A percentile compares a stretch with the other conserved stretches of the same genome.
phyloP scores from a whole-genome alignment of 2,329 filamentous ascomycete species.

The Fusarium sarcochroum region DNA sequence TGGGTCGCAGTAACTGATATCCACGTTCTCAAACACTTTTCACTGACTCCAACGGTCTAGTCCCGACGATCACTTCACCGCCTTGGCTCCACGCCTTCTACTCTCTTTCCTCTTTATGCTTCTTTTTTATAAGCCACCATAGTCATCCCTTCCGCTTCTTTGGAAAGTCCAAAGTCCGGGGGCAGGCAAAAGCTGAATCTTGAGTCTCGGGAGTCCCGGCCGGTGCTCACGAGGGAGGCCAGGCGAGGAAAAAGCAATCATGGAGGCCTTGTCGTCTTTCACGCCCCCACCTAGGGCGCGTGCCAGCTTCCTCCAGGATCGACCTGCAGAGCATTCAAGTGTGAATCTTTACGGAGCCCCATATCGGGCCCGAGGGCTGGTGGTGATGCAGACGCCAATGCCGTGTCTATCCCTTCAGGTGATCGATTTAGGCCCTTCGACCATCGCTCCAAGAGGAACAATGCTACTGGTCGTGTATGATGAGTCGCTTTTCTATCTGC shows the following conservation, averaged over 20 bases:
- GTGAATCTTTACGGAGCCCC: slow-evolving; percentile 11
- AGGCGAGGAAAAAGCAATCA: slow-evolving; percentile 37
- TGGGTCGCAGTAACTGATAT: slow-evolving; percentile 14
- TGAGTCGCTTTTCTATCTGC: slow-evolving; percentile 33
- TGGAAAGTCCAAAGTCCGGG: background rate
- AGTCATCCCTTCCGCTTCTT: slow-evolving; percentile 15
- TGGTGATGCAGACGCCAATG: slow-evolving; percentile 24
- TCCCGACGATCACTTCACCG: slow-evolving; percentile 23
- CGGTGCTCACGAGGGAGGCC: slow-evolving; percentile 28
- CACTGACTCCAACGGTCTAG: slow-evolving; percentile 21
- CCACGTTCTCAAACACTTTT: slow-evolving; percentile 14
- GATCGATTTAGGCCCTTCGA: background rate
- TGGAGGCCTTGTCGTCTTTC: slow-evolving; percentile 10
- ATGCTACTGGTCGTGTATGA: slow-evolving; percentile 22
- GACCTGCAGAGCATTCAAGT: background rate
- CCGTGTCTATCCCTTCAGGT: slow-evolving; percentile 33
- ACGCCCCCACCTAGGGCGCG: slow-evolving; percentile 25
- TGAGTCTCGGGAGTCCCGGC: slow-evolving; percentile 9
- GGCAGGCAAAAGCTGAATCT: slow-evolving; percentile 1
- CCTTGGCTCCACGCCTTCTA: slow-evolving; percentile 20
- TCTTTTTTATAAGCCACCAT: slow-evolving; percentile 19
- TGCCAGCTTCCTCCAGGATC: slow-evolving; percentile 26
- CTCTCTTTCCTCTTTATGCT: slow-evolving; percentile 20
- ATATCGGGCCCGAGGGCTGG: slow-evolving; percentile 16
- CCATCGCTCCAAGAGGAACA: slow-evolving; percentile 18